Base-by-base conservation (phyloP, 2,329 filamentous ascomycete genomes). In the Verticillium dahliae region DNA sequence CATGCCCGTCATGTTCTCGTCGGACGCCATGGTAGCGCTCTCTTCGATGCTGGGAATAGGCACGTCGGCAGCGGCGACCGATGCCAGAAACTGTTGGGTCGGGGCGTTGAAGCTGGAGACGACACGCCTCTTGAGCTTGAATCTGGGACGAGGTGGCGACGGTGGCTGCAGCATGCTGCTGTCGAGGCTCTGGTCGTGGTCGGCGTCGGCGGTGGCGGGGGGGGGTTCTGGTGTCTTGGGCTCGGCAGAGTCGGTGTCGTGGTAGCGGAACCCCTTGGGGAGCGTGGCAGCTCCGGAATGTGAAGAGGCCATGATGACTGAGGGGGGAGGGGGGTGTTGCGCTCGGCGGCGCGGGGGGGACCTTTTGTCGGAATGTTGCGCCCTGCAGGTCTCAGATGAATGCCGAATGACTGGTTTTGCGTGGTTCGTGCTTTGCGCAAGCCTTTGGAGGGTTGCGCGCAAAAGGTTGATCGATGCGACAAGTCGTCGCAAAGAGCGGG, bases 31-130 rank as follows among this genome's bases (percentile, higher is more conserved):
- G 50, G 79, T 76, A 58, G 83, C 80, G 45, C 45, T 9, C 63
- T 83, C 78, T 71, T 89, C 86, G 61, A 89, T 87, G 70, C 85
- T 88, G 14, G 85, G 86, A 59, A 89, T 81, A 31, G 85, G 84
- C 4, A 87, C 76, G 69, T 89, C 86, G 63, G 85, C 86, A 18
- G 85, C 85, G 55, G 84, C 85, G 62, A 89, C 86, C 4, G 85
- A 88, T 2, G 85, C 85, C n/a, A 89, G 80, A 68, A 89, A 89
- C 58, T 88, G 84, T 68, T 86, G 79, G 1, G 86, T 88, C 1
- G 86, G 85, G 41, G 85, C 85, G 62, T 79, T 73, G 11, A 84
- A 75, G 61, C 80, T 78, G 54, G 82, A 80, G 41, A 78, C 78
- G 68, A 80, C 78, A 67, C 84, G 83, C 67, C 81, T 79, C 72